A percentile compares a stretch with the other conserved stretches of the same genome.
Conservation (phyloP, 306 rosid genomes). For the Macrotyloma uniflorum region DNA sequence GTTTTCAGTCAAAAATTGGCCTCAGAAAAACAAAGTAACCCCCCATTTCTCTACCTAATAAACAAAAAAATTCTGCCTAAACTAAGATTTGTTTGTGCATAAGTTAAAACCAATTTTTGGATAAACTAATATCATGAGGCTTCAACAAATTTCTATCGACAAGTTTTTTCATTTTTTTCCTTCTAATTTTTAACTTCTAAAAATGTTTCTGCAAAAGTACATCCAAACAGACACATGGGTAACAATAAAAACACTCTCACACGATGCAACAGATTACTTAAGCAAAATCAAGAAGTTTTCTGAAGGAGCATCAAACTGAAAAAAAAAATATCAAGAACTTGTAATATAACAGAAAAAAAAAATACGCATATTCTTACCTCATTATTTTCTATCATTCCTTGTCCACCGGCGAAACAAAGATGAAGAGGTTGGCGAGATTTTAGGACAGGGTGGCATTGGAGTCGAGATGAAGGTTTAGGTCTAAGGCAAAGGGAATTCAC, state of each 20-base stretch:
- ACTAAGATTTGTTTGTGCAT: background rate
- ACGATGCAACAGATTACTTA: background rate
- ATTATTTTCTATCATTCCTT: constrained; percentile 55
- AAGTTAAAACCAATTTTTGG: background rate
- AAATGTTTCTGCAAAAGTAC: background rate
- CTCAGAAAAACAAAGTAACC: background rate
- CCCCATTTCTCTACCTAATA: background rate
- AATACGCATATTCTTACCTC: constrained; percentile 44
- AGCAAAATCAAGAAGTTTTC: background rate
- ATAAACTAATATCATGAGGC: background rate
- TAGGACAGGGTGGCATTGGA: constrained; percentile 38
- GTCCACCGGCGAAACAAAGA: constrained; percentile 59
- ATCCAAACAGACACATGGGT: background rate
- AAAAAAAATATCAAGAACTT: background rate
- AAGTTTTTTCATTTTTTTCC: too few species aligned
- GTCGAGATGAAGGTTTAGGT: constrained; percentile 29
- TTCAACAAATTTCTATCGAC: background rate
- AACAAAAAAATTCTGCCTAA: background rate
- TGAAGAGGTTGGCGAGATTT: constrained; percentile 43
- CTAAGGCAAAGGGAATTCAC: constrained; percentile 19
- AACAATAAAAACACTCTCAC: background rate
- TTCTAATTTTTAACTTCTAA: background rate
- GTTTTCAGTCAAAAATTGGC: background rate
- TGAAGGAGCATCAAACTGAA: background rate
- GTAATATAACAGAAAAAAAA: background rate